A percentile compares a stretch with the other conserved stretches of the same genome.
phyloP scores from a whole-genome alignment of 2,329 filamentous ascomycete species.

The Pseudogymnoascus sp. region DNA sequence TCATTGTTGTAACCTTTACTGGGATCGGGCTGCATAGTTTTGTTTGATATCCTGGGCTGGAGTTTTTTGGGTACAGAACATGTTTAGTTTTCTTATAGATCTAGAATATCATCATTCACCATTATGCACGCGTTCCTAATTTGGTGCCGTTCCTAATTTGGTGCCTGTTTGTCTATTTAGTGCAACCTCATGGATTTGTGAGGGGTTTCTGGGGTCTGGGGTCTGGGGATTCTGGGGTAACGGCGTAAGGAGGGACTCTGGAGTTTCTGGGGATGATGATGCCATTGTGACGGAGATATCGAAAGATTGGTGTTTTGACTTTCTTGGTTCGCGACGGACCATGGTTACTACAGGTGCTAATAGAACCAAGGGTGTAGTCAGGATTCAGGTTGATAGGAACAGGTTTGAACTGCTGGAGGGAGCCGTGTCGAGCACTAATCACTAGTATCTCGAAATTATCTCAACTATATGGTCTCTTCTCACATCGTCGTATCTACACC shows the following conservation, averaged over 20 bases:
- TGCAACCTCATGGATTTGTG: not conserved
- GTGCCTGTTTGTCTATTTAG: not conserved
- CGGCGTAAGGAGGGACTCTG: not conserved
- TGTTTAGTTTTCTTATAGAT: not conserved
- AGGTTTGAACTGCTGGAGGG: not conserved
- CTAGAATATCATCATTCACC: conserved; percentile 1
- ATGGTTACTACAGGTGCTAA: not conserved
- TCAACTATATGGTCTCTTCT: too few species aligned
- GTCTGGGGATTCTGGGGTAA: not conserved
- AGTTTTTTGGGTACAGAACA: conserved; percentile 6
- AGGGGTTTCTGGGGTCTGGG: not conserved
- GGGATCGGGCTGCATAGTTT: not conserved
- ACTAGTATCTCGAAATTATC: not conserved
- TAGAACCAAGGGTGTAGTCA: not conserved
- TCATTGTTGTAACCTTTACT: not conserved
- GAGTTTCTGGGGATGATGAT: not conserved
- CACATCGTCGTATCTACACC: not conserved
- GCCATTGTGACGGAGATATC: not conserved
- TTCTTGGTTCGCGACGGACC: not conserved
- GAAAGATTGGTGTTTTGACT: not conserved
- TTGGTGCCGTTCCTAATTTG: not conserved
- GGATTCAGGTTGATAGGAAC: not conserved
- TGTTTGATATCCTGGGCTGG: conserved; percentile 6
- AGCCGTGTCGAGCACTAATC: not conserved
- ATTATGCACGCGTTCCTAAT: not conserved